phyloP scores from a whole-genome alignment of 1,139 yeast genomes.

The Geotrichum europaeum region DNA sequence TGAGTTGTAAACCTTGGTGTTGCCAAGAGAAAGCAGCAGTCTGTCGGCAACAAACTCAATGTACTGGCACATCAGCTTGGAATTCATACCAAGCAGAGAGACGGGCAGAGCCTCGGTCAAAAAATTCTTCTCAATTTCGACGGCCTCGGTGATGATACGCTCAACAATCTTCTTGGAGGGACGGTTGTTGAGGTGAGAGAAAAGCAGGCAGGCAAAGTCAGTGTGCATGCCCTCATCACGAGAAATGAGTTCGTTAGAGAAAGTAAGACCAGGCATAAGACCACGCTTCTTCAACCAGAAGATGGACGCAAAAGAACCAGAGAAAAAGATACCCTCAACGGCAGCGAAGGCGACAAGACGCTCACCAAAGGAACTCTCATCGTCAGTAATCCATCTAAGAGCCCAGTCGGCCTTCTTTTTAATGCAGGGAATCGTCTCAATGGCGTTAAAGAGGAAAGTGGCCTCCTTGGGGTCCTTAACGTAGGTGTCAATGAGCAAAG shows the following conservation, averaged over 20 bases:
- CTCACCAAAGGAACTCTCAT: slow-evolving; percentile 84
- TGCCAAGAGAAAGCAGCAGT: slow-evolving; percentile 81
- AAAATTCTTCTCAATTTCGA: slow-evolving; percentile 86
- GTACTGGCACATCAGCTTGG: slow-evolving; percentile 89
- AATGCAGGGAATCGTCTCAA: slow-evolving; percentile 89
- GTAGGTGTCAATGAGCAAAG: slow-evolving; percentile 87
- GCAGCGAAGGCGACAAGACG: slow-evolving; percentile 98
- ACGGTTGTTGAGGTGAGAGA: slow-evolving; percentile 85
- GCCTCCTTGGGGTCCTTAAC: slow-evolving; percentile 93
- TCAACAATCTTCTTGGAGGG: slow-evolving; percentile 75
- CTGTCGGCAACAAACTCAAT: slow-evolving; percentile 98
- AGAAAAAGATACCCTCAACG: slow-evolving; percentile 96
- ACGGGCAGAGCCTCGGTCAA: slow-evolving; percentile 92
- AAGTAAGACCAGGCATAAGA: slow-evolving; percentile 95
- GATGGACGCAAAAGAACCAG: slow-evolving; percentile 96
- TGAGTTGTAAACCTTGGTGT: slow-evolving; percentile 78
- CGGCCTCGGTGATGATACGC: slow-evolving; percentile 91
- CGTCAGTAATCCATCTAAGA: slow-evolving; percentile 86
- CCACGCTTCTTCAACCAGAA: slow-evolving; percentile 98
- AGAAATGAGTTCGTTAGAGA: slow-evolving; percentile 92
- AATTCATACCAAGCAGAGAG: slow-evolving; percentile 88
- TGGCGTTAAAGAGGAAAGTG: slow-evolving; percentile 83
- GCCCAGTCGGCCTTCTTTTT: slow-evolving; percentile 98
- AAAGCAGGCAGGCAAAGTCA: slow-evolving; percentile 93
- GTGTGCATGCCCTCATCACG: slow-evolving; percentile 99